Percentiles rank a stretch among this genome's conserved stretches.
phyloP scores from a whole-genome alignment of 129 eudicot genomes.

The Centaurea solstitialis region DNA sequence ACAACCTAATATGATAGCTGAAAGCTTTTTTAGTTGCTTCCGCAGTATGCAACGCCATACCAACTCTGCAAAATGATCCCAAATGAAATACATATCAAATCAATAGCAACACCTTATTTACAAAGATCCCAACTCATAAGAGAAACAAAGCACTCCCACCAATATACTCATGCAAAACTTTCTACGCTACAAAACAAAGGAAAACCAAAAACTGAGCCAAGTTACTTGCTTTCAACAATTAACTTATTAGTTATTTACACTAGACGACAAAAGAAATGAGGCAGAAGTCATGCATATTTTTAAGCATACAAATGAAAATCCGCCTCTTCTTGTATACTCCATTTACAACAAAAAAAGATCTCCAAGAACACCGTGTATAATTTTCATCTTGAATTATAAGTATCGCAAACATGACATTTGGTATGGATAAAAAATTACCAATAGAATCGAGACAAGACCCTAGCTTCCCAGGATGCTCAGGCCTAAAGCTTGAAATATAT shows the following conservation, averaged over 20 bases:
- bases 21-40: constrained; percentile 65
- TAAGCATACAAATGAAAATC: not conserved
- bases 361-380: not conserved
- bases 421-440: constrained; percentile 39
- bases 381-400: not conserved
- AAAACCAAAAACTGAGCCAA: not conserved
- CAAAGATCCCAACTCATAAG: no score
- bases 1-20: constrained; percentile 70
- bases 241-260: not conserved
- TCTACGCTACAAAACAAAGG: not conserved
- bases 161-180: not conserved
- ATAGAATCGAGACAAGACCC: constrained; percentile 49
- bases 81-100: not conserved
- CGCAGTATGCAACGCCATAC: constrained; percentile 77
- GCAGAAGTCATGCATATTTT: not conserved
- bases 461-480: constrained; percentile 48
- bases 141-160: not conserved
- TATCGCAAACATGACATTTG: not conserved
- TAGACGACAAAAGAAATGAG: not conserved
- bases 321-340: not conserved
- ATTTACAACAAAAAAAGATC: not conserved
- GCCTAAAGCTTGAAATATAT: constrained; percentile 66
- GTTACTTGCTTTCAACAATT: not conserved
- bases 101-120: no score
- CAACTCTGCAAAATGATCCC: constrained; percentile 48